These are phyloP conservation scores for Chalciporus sp. DNA, from an alignment of 1,284 basidiomycete species.

Conservation along the genomic window DNA sequence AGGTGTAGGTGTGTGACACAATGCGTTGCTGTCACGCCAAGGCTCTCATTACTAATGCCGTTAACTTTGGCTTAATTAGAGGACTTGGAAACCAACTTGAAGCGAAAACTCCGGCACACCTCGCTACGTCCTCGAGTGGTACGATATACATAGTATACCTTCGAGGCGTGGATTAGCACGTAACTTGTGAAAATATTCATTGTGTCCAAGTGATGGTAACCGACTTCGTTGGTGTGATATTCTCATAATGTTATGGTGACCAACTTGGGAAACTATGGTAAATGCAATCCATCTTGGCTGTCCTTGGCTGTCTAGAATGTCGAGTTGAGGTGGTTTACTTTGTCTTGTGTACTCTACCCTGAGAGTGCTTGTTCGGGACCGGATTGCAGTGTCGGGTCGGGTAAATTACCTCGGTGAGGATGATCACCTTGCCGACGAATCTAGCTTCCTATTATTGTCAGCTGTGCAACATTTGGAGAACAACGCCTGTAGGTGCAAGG, in stretches of 20 bases:
- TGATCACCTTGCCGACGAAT: conserved; percentile 38
- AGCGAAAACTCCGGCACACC: too few species aligned
- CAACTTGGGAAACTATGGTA: conserved; percentile 17
- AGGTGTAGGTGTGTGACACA: conserved; percentile 25
- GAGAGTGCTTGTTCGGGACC: conserved; percentile 23
- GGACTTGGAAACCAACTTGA: neutral
- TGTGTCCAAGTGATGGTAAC: neutral
- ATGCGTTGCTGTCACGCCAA: neutral
- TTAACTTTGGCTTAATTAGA: too few species aligned
- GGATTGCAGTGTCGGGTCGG: conserved; percentile 27
- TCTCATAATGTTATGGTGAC: conserved; percentile 1
- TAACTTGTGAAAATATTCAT: too few species aligned
- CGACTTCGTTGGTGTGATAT: neutral
- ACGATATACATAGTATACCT: too few species aligned
- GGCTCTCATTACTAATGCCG: too few species aligned
- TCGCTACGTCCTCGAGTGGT: too few species aligned
- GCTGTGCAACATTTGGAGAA: conserved; percentile 34
- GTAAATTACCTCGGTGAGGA: conserved; percentile 15
- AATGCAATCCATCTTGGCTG: conserved; percentile 10
- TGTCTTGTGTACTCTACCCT: too few species aligned
- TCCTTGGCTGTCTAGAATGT: too few species aligned
- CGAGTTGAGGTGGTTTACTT: too few species aligned
- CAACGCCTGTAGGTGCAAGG: conserved; percentile 37
- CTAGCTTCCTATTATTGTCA: conserved; percentile 36
- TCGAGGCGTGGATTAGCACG: too few species aligned